phyloP scores from a whole-genome alignment of 129 eudicot genomes.

The Artemisia argyi region DNA sequence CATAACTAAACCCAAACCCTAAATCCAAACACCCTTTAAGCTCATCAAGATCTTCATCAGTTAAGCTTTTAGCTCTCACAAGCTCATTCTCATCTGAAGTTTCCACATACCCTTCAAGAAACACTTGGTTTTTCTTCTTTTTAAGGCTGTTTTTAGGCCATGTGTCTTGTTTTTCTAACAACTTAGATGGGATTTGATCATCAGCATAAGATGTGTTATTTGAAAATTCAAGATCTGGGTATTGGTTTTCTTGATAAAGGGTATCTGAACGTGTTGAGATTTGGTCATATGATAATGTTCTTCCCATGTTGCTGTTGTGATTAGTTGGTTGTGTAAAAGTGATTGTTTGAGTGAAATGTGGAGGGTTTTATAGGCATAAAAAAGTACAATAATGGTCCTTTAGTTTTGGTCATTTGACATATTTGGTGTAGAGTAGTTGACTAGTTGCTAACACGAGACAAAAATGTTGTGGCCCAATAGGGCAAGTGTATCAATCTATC shows the following conservation, averaged over 20 bases:
- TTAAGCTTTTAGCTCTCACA: slow-evolving; percentile 52
- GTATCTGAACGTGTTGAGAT: slow-evolving; percentile 11
- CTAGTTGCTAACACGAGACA: slow-evolving; percentile 3
- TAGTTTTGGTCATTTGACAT: background rate
- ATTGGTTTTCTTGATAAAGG: slow-evolving; percentile 19
- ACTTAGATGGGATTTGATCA: slow-evolving; percentile 18
- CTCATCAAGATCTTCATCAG: slow-evolving; percentile 64
- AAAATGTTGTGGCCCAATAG: background rate
- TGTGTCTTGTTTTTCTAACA: slow-evolving; percentile 28
- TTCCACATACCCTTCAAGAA: slow-evolving; percentile 56
- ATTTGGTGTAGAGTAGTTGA: background rate
- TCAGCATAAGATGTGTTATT: slow-evolving; percentile 17
- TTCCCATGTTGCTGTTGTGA: slow-evolving; percentile 20
- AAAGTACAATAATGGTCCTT: slow-evolving; percentile 13
- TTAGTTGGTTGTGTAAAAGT: background rate
- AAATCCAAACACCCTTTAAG: slow-evolving; percentile 66
- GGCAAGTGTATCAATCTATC: background rate
- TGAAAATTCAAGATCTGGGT: slow-evolving; percentile 20
- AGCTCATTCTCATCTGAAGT: slow-evolving; percentile 46
- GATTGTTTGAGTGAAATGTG: slow-evolving; percentile 6
- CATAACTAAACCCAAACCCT: slow-evolving; percentile 67
- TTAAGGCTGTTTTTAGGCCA: slow-evolving; percentile 29
- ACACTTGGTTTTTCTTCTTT: slow-evolving; percentile 39
- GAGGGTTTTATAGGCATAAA: slow-evolving; percentile 19
- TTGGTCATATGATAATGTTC: slow-evolving; percentile 33